Base-by-base conservation (phyloP, 371 early-diverging fungal species). In the Parasitella parasitica region DNA sequence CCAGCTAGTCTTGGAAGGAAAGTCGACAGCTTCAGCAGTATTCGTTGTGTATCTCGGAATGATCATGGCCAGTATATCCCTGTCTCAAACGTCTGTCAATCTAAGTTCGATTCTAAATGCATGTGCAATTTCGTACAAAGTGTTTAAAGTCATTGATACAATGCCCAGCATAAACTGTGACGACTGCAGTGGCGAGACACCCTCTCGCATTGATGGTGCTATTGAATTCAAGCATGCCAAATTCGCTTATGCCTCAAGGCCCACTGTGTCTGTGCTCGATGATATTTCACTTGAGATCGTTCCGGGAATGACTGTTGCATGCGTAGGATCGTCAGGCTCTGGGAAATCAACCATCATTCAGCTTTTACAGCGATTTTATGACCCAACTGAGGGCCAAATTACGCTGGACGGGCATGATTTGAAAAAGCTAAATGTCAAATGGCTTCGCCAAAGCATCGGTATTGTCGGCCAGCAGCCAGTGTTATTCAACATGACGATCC, bases 71-170 rank as follows among this genome's bases (percentile, higher is more conserved):
- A 71, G 77, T 28, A 72, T 71, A 11, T 59, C 73, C 0, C 36
- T 75, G n/a, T 55, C 64, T 12, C 63, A 63, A 15, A 30, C 87
- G 1, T 78, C 87, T 12, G 88, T 90, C 27, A 77, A 84, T 48
- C 61, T 90, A 11, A 55, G 83, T 8, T 72, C 82, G 8, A 71
- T 92, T 8, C 72, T 79, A 15, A 77, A 71, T 28, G 91, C 89
- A 20, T 76, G 76, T 34, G 89, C 84, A 22, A 86, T 89, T 2
- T 89, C 89, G 0, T 76, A 73, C 62, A 70, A 70, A 7, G 80
- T 96, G 49, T 94, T 87, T 79, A 71, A 77, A 50, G 84, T 88
- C 9, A 91, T 97, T 51, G 94, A 92, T 66, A 84, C 93, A 18
- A 57, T 76, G 13, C 86, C 90, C 2, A 69, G 68, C 0, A 91